Evolutionary conservation across 768 basidiomycete genomes (phyloP).

Genomic region (Tricholoma sp.): DNA sequence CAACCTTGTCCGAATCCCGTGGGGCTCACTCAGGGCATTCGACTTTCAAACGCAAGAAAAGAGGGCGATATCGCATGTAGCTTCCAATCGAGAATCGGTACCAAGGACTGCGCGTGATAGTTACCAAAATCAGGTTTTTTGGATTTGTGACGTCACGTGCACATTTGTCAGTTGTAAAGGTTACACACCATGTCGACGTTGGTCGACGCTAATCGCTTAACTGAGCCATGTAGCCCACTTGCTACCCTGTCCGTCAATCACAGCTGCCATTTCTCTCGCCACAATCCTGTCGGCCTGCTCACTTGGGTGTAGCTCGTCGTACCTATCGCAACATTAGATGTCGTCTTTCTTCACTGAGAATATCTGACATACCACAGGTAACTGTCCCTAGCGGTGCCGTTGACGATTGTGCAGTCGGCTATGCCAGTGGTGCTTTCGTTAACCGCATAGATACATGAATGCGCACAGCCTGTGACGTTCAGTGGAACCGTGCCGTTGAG

Average conservation of each 20-base stretch:
- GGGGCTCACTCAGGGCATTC: too few relatives aligned
- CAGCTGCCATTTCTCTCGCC: conserved; percentile 35
- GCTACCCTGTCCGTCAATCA: conserved; percentile 32
- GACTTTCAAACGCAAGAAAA: too few relatives aligned
- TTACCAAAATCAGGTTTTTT: too few relatives aligned
- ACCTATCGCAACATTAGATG: conserved; percentile 13
- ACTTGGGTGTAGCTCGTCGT: conserved; percentile 35
- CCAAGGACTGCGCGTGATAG: too few relatives aligned
- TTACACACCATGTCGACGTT: too few relatives aligned
- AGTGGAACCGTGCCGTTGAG: conserved; percentile 60
- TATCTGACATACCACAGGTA: conserved; percentile 39
- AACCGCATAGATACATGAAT: conserved; percentile 40
- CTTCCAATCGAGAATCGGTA: too few relatives aligned
- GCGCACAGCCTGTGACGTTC: conserved; percentile 50
- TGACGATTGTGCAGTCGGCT: conserved; percentile 27
- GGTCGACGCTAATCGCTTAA: too few relatives aligned
- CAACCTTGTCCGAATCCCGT: too few relatives aligned
- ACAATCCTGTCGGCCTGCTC: conserved; percentile 34
- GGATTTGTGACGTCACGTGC: too few relatives aligned
- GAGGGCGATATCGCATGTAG: too few relatives aligned
- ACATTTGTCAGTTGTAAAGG: too few relatives aligned
- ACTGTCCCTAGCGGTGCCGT: conserved; percentile 35
- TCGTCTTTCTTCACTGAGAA: not conserved
- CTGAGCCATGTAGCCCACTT: conserved; percentile 39
- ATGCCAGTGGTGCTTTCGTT: conserved; percentile 16